Evolutionary conservation across 805 yeast species (phyloP).

Genomic region (Wickerhamiella australiensis): DNA sequence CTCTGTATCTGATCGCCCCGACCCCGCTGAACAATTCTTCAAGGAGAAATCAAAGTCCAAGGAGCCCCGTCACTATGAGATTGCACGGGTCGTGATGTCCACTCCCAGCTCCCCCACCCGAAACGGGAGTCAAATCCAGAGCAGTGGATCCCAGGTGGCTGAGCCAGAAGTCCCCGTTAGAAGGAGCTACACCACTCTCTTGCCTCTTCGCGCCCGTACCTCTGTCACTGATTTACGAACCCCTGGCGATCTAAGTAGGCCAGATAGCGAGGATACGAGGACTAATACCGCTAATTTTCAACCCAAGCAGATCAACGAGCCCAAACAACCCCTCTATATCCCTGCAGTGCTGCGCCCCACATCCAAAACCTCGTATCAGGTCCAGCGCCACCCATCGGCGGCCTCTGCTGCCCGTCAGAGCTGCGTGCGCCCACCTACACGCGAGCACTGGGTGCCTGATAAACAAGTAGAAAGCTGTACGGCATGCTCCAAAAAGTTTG

Average conservation of each 20-base stretch:
- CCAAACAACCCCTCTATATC: slow-evolving; percentile 73
- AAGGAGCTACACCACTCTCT: slow-evolving; percentile 1
- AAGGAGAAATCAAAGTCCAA: slow-evolving; percentile 6
- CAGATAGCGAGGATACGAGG: slow-evolving; percentile 11
- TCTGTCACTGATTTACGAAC: slow-evolving; percentile 1
- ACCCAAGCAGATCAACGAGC: slow-evolving; percentile 60
- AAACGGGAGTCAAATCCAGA: neutral
- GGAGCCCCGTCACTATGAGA: slow-evolving; percentile 15
- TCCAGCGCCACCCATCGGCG: slow-evolving; percentile 17
- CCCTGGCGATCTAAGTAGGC: neutral
- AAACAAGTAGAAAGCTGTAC: slow-evolving; percentile 50
- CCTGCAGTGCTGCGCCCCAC: slow-evolving; percentile 74
- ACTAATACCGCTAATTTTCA: slow-evolving; percentile 15
- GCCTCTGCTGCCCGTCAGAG: slow-evolving; percentile 18
- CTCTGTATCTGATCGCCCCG: slow-evolving; percentile 6
- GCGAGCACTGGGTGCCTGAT: slow-evolving; percentile 47
- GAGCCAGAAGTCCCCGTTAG: neutral
- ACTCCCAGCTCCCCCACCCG: slow-evolving; percentile 12
- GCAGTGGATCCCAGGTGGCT: neutral
- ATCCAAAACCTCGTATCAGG: slow-evolving; percentile 23
- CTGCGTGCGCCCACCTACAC: slow-evolving; percentile 25
- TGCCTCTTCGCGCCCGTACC: slow-evolving; percentile 4
- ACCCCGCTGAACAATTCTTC: slow-evolving; percentile 12
- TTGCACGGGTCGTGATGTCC: slow-evolving; percentile 14
- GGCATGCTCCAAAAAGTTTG: slow-evolving; percentile 55